Evolutionary conservation across 805 yeast species (phyloP).

Genomic region (Candida tibetensis): DNA sequence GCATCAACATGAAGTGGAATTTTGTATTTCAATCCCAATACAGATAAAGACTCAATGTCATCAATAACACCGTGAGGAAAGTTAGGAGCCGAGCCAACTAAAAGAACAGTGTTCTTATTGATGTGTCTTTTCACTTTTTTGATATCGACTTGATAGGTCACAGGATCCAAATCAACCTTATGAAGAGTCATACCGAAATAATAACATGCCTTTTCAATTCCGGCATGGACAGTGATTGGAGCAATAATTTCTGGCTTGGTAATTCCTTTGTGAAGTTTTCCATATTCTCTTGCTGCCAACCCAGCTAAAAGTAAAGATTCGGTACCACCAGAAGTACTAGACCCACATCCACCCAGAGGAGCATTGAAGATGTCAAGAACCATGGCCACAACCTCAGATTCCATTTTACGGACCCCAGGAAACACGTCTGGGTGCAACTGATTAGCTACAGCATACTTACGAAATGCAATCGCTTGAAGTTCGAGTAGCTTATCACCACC

Average conservation of each 20-base stretch:
- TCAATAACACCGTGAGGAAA: constrained; percentile 96
- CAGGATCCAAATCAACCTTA: constrained; percentile 73
- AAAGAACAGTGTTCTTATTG: constrained; percentile 73
- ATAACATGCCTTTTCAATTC: constrained; percentile 86
- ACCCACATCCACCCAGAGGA: constrained; percentile 59
- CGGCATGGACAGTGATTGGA: constrained; percentile 91
- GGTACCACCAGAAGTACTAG: constrained; percentile 92
- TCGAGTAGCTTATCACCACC: constrained; percentile 79
- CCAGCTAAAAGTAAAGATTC: constrained; percentile 87
- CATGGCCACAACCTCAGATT: constrained; percentile 92
- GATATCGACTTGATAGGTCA: constrained; percentile 65
- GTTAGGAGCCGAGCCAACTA: constrained; percentile 95
- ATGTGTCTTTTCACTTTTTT: constrained; percentile 60
- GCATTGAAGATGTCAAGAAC: constrained; percentile 77
- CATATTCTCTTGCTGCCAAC: constrained; percentile 82
- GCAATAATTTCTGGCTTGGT: constrained; percentile 79
- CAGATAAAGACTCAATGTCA: constrained; percentile 71
- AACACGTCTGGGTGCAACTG: constrained; percentile 96
- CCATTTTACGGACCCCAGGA: constrained; percentile 96
- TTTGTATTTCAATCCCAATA: constrained; percentile 59
- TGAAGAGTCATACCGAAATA: constrained; percentile 85
- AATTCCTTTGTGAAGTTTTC: constrained; percentile 54
- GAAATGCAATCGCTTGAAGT: constrained; percentile 75
- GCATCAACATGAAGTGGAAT: constrained; percentile 95
- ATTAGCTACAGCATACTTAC: constrained; percentile 79